Evolutionary conservation across 2,329 filamentous ascomycete species (phyloP).

Genomic region (Pseudogymnoascus sp.): DNA sequence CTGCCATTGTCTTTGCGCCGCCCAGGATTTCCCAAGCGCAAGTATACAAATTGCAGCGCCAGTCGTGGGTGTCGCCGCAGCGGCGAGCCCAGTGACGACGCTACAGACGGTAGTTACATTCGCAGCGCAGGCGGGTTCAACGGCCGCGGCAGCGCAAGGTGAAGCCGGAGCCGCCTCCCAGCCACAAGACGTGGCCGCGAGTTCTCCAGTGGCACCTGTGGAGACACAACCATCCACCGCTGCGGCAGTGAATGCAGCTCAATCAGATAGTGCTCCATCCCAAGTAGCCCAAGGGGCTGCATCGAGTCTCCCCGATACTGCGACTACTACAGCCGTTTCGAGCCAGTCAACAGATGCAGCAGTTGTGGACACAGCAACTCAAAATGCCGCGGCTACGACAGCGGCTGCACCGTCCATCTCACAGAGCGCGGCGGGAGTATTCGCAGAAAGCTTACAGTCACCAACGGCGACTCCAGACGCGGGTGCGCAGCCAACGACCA

Average conservation of each 20-base stretch:
- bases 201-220: not conserved
- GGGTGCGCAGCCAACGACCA: slow-evolving; percentile 1
- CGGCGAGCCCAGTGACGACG: not conserved
- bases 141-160: not conserved
- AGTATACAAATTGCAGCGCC: not conserved
- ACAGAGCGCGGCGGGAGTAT: not conserved
- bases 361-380: slow-evolving; percentile 11
- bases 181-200: not conserved
- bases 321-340: not conserved
- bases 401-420: not conserved
- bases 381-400: not conserved
- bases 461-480: not conserved
- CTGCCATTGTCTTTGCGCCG: not conserved
- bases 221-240: not conserved
- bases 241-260: not conserved
- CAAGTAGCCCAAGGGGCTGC: not conserved
- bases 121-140: not conserved
- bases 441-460: not conserved
- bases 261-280: not conserved
- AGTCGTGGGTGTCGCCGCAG: not conserved
- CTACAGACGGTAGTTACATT: slow-evolving; percentile 10
- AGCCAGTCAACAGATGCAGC: slow-evolving; percentile 2
- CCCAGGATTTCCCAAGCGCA: not conserved
- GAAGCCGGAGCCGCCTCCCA: not conserved
- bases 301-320: not conserved